phyloP scores from a whole-genome alignment of 345 rosid genomes.

The Hibiscus syriacus region DNA sequence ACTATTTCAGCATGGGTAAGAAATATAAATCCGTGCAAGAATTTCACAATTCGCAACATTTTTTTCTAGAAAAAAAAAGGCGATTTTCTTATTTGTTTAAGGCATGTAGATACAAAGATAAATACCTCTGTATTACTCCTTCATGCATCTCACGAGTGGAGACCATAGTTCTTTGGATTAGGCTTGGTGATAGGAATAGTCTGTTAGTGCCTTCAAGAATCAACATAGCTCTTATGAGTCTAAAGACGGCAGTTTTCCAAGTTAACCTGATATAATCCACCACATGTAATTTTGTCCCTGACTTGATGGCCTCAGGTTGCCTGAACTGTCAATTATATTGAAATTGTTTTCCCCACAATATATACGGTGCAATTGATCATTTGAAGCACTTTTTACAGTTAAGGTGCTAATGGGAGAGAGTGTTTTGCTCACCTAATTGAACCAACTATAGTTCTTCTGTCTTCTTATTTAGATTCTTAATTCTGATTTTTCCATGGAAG shows the following conservation, averaged over 20 bases:
- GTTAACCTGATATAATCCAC: neutral
- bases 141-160: neutral
- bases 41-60: neutral
- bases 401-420: neutral
- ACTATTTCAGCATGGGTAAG: slow-evolving; percentile 79
- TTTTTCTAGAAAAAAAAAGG: neutral
- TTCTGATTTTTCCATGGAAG: neutral
- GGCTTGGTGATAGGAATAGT: neutral
- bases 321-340: neutral
- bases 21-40: neutral
- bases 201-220: neutral
- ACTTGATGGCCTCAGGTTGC: neutral
- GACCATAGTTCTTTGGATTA: neutral
- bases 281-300: neutral
- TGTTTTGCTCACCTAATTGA: neutral
- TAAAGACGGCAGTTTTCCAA: neutral
- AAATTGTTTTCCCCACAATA: neutral
- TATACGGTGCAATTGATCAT: neutral
- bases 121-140: neutral
- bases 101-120: neutral
- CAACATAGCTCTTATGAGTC: neutral
- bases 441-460: neutral
- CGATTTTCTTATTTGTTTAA: neutral
- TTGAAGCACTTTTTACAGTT: neutral
- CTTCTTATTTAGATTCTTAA: neutral